Percentiles rank a stretch among this genome's conserved stretches.
These are phyloP conservation scores for Parietaria judaica DNA, from an alignment of 306 rosid species.

Conservation along the genomic window DNA sequence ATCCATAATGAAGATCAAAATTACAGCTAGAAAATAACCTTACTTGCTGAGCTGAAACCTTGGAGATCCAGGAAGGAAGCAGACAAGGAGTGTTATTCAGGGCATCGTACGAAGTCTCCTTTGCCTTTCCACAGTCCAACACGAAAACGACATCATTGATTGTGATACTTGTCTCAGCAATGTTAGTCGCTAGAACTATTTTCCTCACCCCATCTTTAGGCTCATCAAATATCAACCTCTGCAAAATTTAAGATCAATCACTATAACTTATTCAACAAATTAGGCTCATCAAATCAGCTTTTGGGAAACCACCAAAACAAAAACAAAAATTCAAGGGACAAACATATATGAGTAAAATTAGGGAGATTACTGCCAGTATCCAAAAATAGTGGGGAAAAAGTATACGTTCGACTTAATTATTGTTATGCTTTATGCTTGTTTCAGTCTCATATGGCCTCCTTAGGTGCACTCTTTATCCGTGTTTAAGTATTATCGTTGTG, in stretches of 20 bases:
- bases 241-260: conserved; percentile 20
- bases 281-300: not conserved
- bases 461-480: too few relatives aligned
- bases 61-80: conserved; percentile 96
- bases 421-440: too few relatives aligned
- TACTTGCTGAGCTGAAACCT: conserved; percentile 93
- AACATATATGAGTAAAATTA: too few relatives aligned
- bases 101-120: conserved; percentile 95
- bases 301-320: too few relatives aligned
- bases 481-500: too few relatives aligned
- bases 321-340: too few relatives aligned
- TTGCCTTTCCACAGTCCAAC: conserved; percentile 96
- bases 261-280: conserved; percentile 17
- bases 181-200: conserved; percentile 91
- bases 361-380: too few relatives aligned
- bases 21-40: conserved; percentile 32
- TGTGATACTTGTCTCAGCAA: conserved; percentile 96
- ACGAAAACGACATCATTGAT: conserved; percentile 88
- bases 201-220: conserved; percentile 78
- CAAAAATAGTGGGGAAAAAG: too few relatives aligned
- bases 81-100: conserved; percentile 96
- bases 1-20: too few relatives aligned
- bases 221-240: conserved; percentile 83
- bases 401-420: too few relatives aligned
- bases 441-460: too few relatives aligned